A percentile compares a stretch with the other conserved stretches of the same genome.
Evolutionary conservation across 495 filamentous ascomycete species (phyloP).

Genomic region (Penicillium flavigenum): DNA sequence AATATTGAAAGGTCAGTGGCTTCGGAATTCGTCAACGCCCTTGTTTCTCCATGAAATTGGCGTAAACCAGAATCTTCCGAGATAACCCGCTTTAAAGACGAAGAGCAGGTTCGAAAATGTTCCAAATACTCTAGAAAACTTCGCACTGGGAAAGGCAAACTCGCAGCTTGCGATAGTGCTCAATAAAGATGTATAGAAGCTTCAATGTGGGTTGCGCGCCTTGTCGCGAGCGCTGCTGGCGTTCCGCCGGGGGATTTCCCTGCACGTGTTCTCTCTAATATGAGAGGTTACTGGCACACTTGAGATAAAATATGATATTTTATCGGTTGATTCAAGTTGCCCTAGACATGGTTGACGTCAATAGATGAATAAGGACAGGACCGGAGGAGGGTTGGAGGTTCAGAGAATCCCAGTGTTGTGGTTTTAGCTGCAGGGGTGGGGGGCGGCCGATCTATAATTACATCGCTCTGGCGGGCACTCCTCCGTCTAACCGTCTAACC

Average conservation of each 20-base stretch:
- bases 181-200: neutral
- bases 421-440: slow-evolving; percentile 42
- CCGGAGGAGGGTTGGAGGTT: slow-evolving; percentile 14
- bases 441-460: slow-evolving; percentile 39
- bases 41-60: slow-evolving; percentile 28
- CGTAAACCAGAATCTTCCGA: neutral
- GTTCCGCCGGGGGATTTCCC: neutral
- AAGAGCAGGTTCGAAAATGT: neutral
- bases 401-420: slow-evolving; percentile 36
- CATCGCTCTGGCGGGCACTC: slow-evolving; percentile 16
- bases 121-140: neutral
- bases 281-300: neutral
- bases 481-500: slow-evolving; percentile 9
- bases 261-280: neutral
- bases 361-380: slow-evolving; percentile 8
- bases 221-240: neutral
- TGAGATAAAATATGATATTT: neutral
- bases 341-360: slow-evolving; percentile 10
- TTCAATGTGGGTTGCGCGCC: neutral
- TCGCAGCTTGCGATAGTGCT: neutral
- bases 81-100: neutral
- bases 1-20: neutral
- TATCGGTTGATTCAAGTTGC: neutral
- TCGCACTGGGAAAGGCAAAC: neutral
- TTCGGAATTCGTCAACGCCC: slow-evolving; percentile 7